A percentile compares a stretch with the other conserved stretches of the same genome.
Conservation (phyloP, 2,329 filamentous ascomycete species). For the Cordyceps cicadae region DNA sequence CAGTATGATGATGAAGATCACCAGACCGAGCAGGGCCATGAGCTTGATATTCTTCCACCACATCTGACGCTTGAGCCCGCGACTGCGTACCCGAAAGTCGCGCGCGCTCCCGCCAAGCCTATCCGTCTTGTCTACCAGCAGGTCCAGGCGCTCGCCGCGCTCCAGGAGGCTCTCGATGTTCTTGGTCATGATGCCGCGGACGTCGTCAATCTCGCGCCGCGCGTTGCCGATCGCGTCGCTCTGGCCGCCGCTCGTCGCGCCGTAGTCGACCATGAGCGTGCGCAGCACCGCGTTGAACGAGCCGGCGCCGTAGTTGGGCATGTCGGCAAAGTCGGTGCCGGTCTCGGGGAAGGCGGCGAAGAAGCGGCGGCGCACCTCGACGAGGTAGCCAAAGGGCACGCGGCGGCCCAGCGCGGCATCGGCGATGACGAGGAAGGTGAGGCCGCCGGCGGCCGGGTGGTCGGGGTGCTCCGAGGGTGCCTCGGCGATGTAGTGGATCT, state of each 20-base stretch:
- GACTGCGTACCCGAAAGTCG: constrained; percentile 82
- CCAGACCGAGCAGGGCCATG: constrained; percentile 70
- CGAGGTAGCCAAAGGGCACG: constrained; percentile 85
- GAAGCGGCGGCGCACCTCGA: constrained; percentile 86
- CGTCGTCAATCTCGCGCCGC: constrained; percentile 84
- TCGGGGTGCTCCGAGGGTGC: constrained; percentile 58
- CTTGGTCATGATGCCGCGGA: constrained; percentile 87
- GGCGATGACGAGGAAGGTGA: constrained; percentile 88
- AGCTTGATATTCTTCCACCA: constrained; percentile 99
- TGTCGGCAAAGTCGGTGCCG: constrained; percentile 59
- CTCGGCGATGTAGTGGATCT: constrained; percentile 93
- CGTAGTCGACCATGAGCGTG: constrained; percentile 73
- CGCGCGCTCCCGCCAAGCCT: constrained; percentile 76
- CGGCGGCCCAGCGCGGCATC: constrained; percentile 74
- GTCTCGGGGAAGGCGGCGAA: constrained; percentile 56
- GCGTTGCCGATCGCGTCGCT: constrained; percentile 78
- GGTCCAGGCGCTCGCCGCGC: constrained; percentile 84
- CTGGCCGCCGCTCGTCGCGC: constrained; percentile 65
- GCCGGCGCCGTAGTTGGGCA: constrained; percentile 85
- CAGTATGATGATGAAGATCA: constrained; percentile 51
- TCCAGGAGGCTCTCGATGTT: constrained; percentile 88
- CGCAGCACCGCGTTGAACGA: constrained; percentile 77
- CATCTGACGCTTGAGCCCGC: constrained; percentile 85
- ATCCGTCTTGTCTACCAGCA: constrained; percentile 95
- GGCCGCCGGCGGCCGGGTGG: constrained; percentile 60